Conservation (phyloP, 2,329 filamentous ascomycete species). For the Delphinella strobiligena region DNA sequence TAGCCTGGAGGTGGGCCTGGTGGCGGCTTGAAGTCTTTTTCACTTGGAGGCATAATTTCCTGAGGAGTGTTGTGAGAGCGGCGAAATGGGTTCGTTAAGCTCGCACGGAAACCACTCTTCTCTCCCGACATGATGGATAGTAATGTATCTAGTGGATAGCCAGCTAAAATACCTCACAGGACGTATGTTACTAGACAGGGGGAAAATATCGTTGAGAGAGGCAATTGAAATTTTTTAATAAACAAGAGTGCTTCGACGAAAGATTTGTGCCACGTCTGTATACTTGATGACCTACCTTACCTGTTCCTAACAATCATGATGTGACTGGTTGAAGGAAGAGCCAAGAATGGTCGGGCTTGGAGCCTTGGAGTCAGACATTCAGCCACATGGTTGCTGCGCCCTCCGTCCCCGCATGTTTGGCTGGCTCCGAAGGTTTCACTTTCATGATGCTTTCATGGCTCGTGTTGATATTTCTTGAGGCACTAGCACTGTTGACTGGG, state of each 20-base stretch:
- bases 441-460: not conserved
- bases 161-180: too few species aligned
- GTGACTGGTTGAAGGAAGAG: not conserved
- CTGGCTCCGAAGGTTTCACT: not conserved
- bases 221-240: too few species aligned
- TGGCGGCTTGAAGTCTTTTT: conserved; percentile 16
- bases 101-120: not conserved
- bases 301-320: not conserved
- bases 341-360: not conserved
- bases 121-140: not conserved
- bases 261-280: not conserved
- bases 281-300: not conserved
- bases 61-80: not conserved
- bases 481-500: too few species aligned
- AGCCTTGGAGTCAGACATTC: too few species aligned
- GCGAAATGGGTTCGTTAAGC: not conserved
- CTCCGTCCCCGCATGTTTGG: not conserved
- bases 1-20: conserved; percentile 18
- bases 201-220: too few species aligned
- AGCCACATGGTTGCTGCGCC: conserved; percentile 1
- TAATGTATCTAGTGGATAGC: too few species aligned
- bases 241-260: too few species aligned
- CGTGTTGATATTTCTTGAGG: too few species aligned
- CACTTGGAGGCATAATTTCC: not conserved
- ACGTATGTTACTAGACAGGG: too few species aligned